Evolutionary conservation across 2,329 filamentous ascomycete genomes (phyloP).

Genomic region (Trichoderma semiorbis): DNA sequence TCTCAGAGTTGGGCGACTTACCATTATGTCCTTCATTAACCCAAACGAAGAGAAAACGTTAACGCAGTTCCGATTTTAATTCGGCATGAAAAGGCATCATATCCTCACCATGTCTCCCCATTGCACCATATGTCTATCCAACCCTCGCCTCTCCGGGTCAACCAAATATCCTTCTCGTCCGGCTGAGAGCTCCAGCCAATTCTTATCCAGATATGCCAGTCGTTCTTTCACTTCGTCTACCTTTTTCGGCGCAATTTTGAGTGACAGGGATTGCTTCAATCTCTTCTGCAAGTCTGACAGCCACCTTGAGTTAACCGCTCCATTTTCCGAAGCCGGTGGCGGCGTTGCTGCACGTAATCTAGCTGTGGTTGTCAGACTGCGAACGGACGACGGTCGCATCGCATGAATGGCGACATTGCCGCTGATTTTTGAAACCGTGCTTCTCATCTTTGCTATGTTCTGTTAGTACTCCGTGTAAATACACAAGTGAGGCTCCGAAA

Average conservation of each 20-base stretch:
- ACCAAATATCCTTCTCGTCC: slow-evolving; percentile 75
- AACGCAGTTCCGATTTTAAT: not conserved
- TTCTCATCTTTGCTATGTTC: not conserved
- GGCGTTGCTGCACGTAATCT: not conserved
- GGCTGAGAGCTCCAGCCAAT: slow-evolving; percentile 70
- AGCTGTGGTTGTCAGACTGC: not conserved
- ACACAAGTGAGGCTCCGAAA: not conserved
- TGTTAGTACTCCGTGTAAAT: not conserved
- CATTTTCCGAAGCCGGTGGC: not conserved
- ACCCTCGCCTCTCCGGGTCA: slow-evolving; percentile 51
- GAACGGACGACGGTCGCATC: not conserved
- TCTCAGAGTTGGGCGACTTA: not conserved
- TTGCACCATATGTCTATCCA: slow-evolving; percentile 64
- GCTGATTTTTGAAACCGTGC: not conserved
- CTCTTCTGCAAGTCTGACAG: slow-evolving; percentile 27
- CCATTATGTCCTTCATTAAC: not conserved
- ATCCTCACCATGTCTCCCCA: slow-evolving; percentile 89
- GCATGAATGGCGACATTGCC: not conserved
- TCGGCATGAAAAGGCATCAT: slow-evolving; percentile 40
- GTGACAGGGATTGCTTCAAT: slow-evolving; percentile 20
- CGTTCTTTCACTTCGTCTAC: slow-evolving; percentile 17
- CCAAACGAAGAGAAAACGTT: not conserved
- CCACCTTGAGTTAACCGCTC: slow-evolving; percentile 26
- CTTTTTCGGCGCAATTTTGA: not conserved
- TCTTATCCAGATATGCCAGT: slow-evolving; percentile 24